Base-by-base conservation (phyloP, 1,284 basidiomycete genomes). In the Austroboletus niveus region DNA sequence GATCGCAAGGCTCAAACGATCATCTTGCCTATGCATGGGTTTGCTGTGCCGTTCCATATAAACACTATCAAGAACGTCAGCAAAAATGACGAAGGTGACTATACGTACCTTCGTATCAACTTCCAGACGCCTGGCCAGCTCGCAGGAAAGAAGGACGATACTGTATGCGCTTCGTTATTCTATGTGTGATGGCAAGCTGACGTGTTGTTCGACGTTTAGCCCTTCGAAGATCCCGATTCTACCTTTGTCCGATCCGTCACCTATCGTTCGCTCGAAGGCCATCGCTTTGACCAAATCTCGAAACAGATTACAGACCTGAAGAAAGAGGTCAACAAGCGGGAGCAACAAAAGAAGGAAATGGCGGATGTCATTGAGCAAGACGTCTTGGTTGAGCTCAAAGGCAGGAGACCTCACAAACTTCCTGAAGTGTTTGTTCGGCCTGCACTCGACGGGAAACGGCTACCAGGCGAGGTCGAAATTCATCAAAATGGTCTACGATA, bases 71-170 rank as follows among this genome's bases (percentile, higher is more conserved):
- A 99, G 74, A 99, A 98, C 66, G 91, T 90, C 34, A 94, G 90
- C 77, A 99, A 99, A 76, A 96, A 86, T 59, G 96, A 99, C 59
- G 97, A 99, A 69, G 93, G 92, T 8, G 94, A 98, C 49, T 92
- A 88, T 68, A 96, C 95, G 0, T 93, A 93, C 58, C 79, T 99
- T 52, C 87, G 97, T 5, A 94, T 99, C 72, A 99, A 99, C 74
- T 98, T 99, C 76, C 94, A 98, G 69, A 97, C 95, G 1, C 97
- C 97, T 1, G 97, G 97, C 45, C 95, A 98, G 68, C 85, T 98
- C 44, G 90, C 94, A 0, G 97, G 97, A 38, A 98, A 97, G 77
- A 99, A 99, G 74, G 97, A 99, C 67, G 97, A 99, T 60, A 98
- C 94, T 56, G 92, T 92, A 59, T 57, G 74, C 57, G 14, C 17